These are phyloP conservation scores for Fusarium compactum DNA, from an alignment of 2,329 filamentous ascomycete genomes.

Conservation along the genomic window DNA sequence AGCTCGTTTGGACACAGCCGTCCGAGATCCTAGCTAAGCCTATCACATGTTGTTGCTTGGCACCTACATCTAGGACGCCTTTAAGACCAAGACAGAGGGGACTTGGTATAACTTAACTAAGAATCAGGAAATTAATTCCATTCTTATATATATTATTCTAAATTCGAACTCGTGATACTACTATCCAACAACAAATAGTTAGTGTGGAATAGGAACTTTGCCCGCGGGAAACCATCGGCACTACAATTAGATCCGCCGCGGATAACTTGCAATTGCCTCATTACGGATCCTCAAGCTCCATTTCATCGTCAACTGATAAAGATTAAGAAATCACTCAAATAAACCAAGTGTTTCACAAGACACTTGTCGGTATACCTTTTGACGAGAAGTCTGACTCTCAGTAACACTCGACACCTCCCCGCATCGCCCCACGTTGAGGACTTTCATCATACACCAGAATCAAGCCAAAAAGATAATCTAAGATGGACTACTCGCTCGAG, in stretches of 20 bases:
- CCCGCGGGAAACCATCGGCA: constrained; percentile 14
- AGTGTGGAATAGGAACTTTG: not conserved
- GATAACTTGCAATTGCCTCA: not conserved
- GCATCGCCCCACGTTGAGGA: constrained; percentile 8
- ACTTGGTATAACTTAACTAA: not conserved
- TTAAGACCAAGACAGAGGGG: not conserved
- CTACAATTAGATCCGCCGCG: constrained; percentile 14
- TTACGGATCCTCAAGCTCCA: not conserved
- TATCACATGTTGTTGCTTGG: not conserved
- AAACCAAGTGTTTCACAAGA: not conserved
- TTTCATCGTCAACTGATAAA: not conserved
- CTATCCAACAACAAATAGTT: not conserved
- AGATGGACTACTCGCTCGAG: constrained; percentile 46
- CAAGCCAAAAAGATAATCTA: not conserved
- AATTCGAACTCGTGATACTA: not conserved
- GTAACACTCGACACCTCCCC: not conserved
- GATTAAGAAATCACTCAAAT: not conserved
- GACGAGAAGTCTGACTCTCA: not conserved
- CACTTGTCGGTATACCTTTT: not conserved
- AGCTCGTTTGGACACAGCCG: constrained; percentile 1
- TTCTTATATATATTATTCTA: not conserved
- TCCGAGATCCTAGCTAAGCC: not conserved
- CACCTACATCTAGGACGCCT: not conserved
- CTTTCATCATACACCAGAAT: not conserved
- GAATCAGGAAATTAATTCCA: not conserved